Percentiles rank a stretch among this genome's conserved stretches.
These are phyloP conservation scores for Aristolochia fimbriata DNA, from an alignment of 164 flowering plant genomes.

Conservation along the genomic window DNA sequence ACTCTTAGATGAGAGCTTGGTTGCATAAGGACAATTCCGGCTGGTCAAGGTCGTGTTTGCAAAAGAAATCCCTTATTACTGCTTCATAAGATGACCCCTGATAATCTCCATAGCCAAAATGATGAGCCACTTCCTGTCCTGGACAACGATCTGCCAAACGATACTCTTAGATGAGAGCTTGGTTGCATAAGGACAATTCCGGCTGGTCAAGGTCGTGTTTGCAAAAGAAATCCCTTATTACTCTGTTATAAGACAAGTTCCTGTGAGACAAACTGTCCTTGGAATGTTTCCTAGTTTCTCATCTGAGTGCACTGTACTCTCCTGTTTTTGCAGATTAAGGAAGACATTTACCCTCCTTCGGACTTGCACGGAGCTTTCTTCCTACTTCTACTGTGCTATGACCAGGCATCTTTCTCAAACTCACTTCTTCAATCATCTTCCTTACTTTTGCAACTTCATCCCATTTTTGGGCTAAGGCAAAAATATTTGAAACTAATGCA, in stretches of 20 bases:
- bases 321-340: slow-evolving; percentile 15
- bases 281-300: slow-evolving; percentile 22
- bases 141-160: slow-evolving; percentile 15
- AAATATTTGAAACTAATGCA: slow-evolving; percentile 22
- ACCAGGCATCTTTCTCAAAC: slow-evolving; percentile 22
- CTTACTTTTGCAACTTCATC: slow-evolving; percentile 23
- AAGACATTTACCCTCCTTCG: slow-evolving; percentile 21
- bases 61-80: no score
- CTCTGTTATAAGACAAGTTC: slow-evolving; percentile 20
- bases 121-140: no score
- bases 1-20: no score
- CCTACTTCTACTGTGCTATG: slow-evolving; percentile 17
- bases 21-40: no score
- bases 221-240: slow-evolving; percentile 20
- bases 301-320: slow-evolving; percentile 15
- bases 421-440: slow-evolving; percentile 16
- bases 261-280: slow-evolving; percentile 18
- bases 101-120: no score
- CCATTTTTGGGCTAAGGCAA: slow-evolving; percentile 19
- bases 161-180: no score
- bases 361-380: slow-evolving; percentile 18
- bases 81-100: no score
- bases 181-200: no score
- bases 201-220: no score
- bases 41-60: no score